Base-by-base conservation (phyloP, 2,329 filamentous ascomycete genomes). In the Sporothrix pseudoabietina region DNA sequence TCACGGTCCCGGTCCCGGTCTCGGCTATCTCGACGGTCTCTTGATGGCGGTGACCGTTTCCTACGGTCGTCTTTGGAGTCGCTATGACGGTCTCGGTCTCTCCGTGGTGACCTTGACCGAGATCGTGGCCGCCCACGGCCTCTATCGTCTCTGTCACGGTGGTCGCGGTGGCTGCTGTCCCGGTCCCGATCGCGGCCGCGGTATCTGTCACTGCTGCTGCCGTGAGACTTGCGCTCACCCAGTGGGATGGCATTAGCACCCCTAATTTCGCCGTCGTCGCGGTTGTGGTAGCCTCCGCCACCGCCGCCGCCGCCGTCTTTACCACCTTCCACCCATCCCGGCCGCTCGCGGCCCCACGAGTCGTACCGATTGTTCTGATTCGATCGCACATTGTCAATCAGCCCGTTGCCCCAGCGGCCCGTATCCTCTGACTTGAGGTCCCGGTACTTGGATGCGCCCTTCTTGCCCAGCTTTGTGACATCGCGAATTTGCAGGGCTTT, bases 401-500 rank as follows among this genome's bases (percentile, higher is more conserved):
- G 86, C 4, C 71, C 73, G 39, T 26, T 55, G 44, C 91, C 95
- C 91, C 94, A 98, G 41, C 87, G 85, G 0, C 96, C 96, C 0
- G 96, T 99, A 82, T 99, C 96, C 82, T 99, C 95, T 16, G 86
- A 89, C 80, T 90, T 91, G 79, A 99, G 87, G 81, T 99, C 96
- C 78, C 88, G 92, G 82, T 98, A 98, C 81, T 92, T 93, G 7
- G 94, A 94, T 39, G 93, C 90, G 26, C 96, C 95, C 84, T 97
- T 97, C 83, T 92, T 93, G 30, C 96, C 96, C 35, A 99, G 82
- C 83, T 94, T 95, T 16, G 94, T 95, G 91, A 96, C 94, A 82
- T 98, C 96, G 73, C 96, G 87, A 78, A 97, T 90, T 83, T 97
- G 94, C 85, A 99, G 90, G 77, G 94, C 97, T 83, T 97, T 91